Percentiles rank a stretch among this genome's conserved stretches.
These are phyloP conservation scores for Triangularia setosa DNA, from an alignment of 2,329 filamentous ascomycete genomes.

Conservation along the genomic window DNA sequence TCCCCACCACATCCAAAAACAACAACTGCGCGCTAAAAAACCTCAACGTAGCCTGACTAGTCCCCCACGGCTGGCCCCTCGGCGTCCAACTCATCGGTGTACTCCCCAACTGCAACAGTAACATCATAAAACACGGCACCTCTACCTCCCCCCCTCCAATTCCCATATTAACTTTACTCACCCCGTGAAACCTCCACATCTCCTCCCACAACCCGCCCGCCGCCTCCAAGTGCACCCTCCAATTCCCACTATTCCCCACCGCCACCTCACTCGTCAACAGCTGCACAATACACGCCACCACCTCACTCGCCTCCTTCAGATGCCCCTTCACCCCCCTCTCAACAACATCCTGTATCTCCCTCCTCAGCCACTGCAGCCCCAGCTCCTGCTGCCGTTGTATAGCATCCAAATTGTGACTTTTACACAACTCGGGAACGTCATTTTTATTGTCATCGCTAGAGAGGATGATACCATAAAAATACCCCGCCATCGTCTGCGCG, in stretches of 20 bases:
- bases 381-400: constrained; percentile 32
- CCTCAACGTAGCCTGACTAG: constrained; percentile 32
- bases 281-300: constrained; percentile 40
- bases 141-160: background rate
- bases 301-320: constrained; percentile 28
- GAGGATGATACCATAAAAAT: constrained; percentile 51
- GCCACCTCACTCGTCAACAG: constrained; percentile 39
- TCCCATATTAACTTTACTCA: constrained; percentile 14
- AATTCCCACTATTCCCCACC: constrained; percentile 36
- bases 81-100: constrained; percentile 10
- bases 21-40: constrained; percentile 35
- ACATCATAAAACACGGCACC: constrained; percentile 23
- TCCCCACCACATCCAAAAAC: constrained; percentile 36
- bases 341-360: constrained; percentile 30
- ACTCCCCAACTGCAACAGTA: constrained; percentile 24
- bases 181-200: constrained; percentile 30
- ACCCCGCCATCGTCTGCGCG: constrained; percentile 52
- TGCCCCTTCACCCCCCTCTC: constrained; percentile 26
- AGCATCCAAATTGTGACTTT: constrained; percentile 17
- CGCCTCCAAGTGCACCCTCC: constrained; percentile 40
- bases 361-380: constrained; percentile 27
- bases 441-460: constrained; percentile 1
- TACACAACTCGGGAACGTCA: constrained; percentile 16
- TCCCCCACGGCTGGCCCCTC: constrained; percentile 27
- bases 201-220: constrained; percentile 40